Evolutionary conservation across 495 filamentous ascomycete genomes (phyloP).

Genomic region (Mytilinidion resinicola): DNA sequence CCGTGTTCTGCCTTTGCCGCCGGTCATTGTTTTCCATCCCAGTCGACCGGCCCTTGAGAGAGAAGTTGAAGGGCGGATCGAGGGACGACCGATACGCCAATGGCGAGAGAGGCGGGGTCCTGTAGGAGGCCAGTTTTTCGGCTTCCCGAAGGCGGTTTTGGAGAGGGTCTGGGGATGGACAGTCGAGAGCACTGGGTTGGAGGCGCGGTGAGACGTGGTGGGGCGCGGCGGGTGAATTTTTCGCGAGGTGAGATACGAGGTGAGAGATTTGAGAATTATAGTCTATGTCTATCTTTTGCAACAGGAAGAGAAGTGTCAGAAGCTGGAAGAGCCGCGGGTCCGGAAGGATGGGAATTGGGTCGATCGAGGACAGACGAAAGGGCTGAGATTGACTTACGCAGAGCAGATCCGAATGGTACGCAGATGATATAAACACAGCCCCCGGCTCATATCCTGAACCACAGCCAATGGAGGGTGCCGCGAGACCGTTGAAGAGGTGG

Average conservation of each 20-base stretch:
- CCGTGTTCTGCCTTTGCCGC: conserved; percentile 32
- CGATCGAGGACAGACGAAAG: too few relatives aligned
- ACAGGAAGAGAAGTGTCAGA: too few relatives aligned
- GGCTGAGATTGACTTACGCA: too few relatives aligned
- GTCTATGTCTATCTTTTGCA: too few relatives aligned
- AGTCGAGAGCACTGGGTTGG: neutral
- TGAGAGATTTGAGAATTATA: too few relatives aligned
- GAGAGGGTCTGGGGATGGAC: neutral
- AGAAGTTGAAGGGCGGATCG: conserved; percentile 23
- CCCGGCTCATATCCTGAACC: conserved; percentile 15
- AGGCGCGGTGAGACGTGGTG: neutral
- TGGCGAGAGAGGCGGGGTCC: conserved; percentile 39
- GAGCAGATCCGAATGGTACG: neutral
- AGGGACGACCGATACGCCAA: conserved; percentile 33
- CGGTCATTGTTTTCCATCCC: conserved; percentile 42
- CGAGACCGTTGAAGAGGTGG: conserved; percentile 15
- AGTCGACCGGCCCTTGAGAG: conserved; percentile 20
- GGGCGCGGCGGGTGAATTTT: neutral
- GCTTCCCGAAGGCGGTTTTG: neutral
- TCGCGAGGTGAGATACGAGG: too few relatives aligned
- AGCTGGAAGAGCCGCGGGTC: too few relatives aligned
- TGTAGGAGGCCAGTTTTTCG: conserved; percentile 39
- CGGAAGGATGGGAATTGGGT: too few relatives aligned
- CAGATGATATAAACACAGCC: conserved; percentile 23
- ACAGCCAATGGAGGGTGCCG: conserved; percentile 20